A percentile compares a stretch with the other conserved stretches of the same genome.
These are phyloP conservation scores for Xylaria grammica DNA, from an alignment of 495 filamentous ascomycete genomes.

Conservation along the genomic window DNA sequence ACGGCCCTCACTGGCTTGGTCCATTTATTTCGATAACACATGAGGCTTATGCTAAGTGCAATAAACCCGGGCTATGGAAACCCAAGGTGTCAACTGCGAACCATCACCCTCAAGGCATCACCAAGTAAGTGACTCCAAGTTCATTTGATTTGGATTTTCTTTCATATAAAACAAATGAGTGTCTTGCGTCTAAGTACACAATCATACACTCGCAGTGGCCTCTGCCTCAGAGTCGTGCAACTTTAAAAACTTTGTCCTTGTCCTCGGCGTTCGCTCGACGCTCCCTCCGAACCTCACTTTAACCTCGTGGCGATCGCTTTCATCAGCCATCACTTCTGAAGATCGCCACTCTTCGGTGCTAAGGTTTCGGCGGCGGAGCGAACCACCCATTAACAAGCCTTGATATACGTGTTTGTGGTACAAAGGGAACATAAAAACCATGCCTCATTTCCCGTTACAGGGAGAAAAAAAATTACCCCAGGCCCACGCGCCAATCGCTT, in stretches of 20 bases:
- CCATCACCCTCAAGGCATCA: background rate
- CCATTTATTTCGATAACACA: background rate
- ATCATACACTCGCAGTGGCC: slow-evolving; percentile 14
- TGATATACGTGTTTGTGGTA: slow-evolving; percentile 48
- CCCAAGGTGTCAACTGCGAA: background rate
- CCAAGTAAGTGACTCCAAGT: slow-evolving; percentile 22
- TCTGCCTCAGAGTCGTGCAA: slow-evolving; percentile 5
- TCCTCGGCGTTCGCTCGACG: slow-evolving; percentile 59
- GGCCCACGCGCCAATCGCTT: slow-evolving; percentile 32
- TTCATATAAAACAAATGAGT: slow-evolving; percentile 37
- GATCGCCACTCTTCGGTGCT: slow-evolving; percentile 62
- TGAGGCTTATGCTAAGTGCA: background rate
- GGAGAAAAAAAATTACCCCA: slow-evolving; percentile 18
- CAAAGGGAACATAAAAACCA: slow-evolving; percentile 47
- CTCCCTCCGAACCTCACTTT: slow-evolving; percentile 64
- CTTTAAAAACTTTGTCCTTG: slow-evolving; percentile 30
- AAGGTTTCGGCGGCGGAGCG: slow-evolving; percentile 61
- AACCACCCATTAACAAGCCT: slow-evolving; percentile 50
- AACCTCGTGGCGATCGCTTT: slow-evolving; percentile 59
- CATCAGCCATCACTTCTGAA: slow-evolving; percentile 26
- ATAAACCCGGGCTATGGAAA: background rate
- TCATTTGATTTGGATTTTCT: slow-evolving; percentile 28
- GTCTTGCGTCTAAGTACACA: slow-evolving; percentile 29
- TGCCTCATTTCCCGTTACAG: slow-evolving; percentile 34
- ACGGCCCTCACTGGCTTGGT: background rate